Evolutionary conservation across 768 basidiomycete species (phyloP).

Genomic region (Suillus fuscotomentosus): DNA sequence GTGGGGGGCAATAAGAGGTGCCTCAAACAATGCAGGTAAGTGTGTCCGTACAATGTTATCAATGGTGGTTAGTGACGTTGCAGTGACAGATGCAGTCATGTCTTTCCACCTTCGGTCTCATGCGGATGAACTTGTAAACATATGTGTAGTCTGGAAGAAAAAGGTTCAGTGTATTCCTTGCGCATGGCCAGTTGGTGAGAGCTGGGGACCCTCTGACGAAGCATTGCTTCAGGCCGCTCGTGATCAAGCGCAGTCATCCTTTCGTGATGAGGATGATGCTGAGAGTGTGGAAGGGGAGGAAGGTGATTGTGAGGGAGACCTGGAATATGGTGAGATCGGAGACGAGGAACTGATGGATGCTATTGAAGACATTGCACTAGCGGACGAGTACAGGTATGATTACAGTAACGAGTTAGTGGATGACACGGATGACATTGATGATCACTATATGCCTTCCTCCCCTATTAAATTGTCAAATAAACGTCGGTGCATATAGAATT

Average conservation of each 20-base stretch:
- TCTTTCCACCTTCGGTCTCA: constrained; percentile 3
- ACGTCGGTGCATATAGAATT: background rate
- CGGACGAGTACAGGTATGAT: constrained; percentile 6
- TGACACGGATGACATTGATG: background rate
- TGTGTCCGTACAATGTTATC: background rate
- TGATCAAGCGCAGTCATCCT: background rate
- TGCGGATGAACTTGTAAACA: background rate
- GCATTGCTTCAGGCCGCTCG: background rate
- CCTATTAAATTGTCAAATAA: background rate
- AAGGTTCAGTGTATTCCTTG: constrained; percentile 1
- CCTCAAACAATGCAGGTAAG: constrained; percentile 6
- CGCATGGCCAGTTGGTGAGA: background rate
- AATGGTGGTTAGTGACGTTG: background rate
- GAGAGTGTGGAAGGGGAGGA: background rate
- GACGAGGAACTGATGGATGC: constrained; percentile 9
- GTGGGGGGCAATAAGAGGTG: background rate
- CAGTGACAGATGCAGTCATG: background rate
- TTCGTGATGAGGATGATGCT: background rate
- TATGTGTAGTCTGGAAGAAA: constrained; percentile 3
- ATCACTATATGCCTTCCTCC: background rate
- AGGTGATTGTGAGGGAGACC: background rate
- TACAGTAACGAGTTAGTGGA: background rate
- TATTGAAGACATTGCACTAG: constrained; percentile 11
- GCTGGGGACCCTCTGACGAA: constrained; percentile 6
- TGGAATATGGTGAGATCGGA: background rate